Evolutionary conservation across 1,284 basidiomycete species (phyloP), one percentile per base, ranked within the genome.

Genomic region (Lentinula novae-zelandiae): DNA sequence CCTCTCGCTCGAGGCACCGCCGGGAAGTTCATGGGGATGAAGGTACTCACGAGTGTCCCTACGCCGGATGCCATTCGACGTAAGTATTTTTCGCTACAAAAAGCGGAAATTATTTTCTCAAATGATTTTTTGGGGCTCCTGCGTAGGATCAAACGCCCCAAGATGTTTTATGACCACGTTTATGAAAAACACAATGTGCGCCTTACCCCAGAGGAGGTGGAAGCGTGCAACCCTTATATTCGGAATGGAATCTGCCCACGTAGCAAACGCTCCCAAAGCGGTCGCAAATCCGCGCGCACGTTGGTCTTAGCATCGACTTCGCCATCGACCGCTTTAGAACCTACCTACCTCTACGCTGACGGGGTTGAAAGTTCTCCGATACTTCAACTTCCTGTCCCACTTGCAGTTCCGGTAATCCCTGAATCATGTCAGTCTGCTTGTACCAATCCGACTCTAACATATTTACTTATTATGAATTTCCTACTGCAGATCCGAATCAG

Each of bases 91-190:
- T 62, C 63, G 50, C 53, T 60, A 22, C 44, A 36, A 42, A 15
- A 53, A 39, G 5, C 15, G 4, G 7, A 12, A 12, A 9, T 3
- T 22, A 12, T 8, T 7, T 36, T 36, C 2, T 5, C 44, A 50
- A 46, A 10, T 62, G 57, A 39, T 38, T 12, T 40, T 20, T 36
- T 60, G 17, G 31, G 36, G 12, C 51, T 22, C 50, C 58, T 38
- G 13, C 58, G 10, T 12, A 88, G 86, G 38, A 87, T 87, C 66
- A 86, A 86, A 68, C 83, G 87, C 60, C 77, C 78, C 38, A 80
- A 82, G 20, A 75, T 81, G n/a, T 88, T 86, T 65, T 70, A 72
- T 15, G 66, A 68, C 3, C 86, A 88, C 68, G 68, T 88, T 54
- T 77, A 72, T 66, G 73, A 69, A 60, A 80, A 79, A 65, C 84